A percentile compares a stretch with the other conserved stretches of the same genome.
Conservation (phyloP, 306 rosid species). For the Malus asiatica region DNA sequence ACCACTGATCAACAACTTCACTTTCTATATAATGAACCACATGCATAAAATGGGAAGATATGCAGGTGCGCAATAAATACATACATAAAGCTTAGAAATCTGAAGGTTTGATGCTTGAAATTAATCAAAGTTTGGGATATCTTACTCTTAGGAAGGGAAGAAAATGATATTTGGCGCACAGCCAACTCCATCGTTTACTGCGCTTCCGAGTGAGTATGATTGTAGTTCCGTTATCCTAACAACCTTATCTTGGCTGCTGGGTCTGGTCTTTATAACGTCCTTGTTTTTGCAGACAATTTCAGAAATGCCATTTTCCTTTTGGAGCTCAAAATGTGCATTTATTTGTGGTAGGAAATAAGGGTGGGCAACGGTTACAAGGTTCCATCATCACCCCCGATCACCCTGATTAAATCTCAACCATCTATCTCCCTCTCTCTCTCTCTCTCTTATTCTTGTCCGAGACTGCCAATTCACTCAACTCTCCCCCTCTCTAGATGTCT, state of each 20-base stretch:
- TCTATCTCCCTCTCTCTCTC: too few species aligned
- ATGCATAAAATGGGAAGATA: neutral
- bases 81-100: neutral
- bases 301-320: neutral
- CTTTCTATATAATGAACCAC: neutral
- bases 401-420: too few species aligned
- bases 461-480: too few species aligned
- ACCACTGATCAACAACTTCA: slow-evolving; percentile 3
- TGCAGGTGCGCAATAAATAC: slow-evolving; percentile 1
- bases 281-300: neutral
- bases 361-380: too few species aligned
- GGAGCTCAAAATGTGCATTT: neutral
- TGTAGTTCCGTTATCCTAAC: neutral
- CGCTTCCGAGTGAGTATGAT: neutral
- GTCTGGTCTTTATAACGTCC: neutral
- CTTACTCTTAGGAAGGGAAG: slow-evolving; percentile 43
- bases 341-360: neutral
- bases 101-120: neutral
- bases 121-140: neutral
- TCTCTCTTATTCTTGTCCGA: too few species aligned
- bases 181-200: slow-evolving; percentile 49
- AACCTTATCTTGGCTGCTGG: slow-evolving; percentile 11
- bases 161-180: slow-evolving; percentile 25
- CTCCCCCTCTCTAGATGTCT: too few species aligned
- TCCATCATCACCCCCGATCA: too few species aligned